phyloP scores from a whole-genome alignment of 2,329 filamentous ascomycete genomes.

The Xylariaceae sp. region DNA sequence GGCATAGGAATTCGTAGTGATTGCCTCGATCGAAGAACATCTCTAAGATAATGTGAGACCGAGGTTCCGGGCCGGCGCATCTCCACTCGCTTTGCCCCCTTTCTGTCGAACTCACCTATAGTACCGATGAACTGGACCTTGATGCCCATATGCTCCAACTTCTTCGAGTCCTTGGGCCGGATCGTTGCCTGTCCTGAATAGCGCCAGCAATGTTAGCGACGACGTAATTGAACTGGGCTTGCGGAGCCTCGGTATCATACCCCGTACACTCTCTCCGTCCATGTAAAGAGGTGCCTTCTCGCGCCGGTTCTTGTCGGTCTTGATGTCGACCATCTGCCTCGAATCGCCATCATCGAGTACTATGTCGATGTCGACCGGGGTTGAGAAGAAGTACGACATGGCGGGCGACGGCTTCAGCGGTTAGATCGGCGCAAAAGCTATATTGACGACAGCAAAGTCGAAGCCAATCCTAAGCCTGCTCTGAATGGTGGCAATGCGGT shows the following conservation, averaged over 20 bases:
- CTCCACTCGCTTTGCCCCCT: background rate
- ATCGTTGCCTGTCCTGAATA: conserved; percentile 82
- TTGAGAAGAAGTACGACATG: conserved; percentile 99
- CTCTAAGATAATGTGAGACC: conserved; percentile 48
- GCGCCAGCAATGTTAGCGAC: background rate
- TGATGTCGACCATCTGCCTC: conserved; percentile 91
- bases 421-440: conserved; percentile 6
- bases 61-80: background rate
- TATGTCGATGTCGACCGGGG: conserved; percentile 97
- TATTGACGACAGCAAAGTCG: background rate
- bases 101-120: conserved; percentile 60
- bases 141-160: conserved; percentile 95
- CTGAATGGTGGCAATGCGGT: conserved; percentile 4
- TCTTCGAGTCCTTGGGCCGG: conserved; percentile 94
- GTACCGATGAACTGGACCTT: conserved; percentile 99
- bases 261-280: conserved; percentile 84
- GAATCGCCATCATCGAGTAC: conserved; percentile 94
- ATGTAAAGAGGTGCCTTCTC: conserved; percentile 97
- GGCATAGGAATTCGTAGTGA: conserved; percentile 97
- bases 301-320: conserved; percentile 95
- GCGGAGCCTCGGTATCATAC: conserved; percentile 5
- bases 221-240: background rate
- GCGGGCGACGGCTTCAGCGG: conserved; percentile 8
- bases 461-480: conserved; percentile 1
- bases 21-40: conserved; percentile 99